These are phyloP conservation scores for Xylaria sp. DNA, from an alignment of 2,329 filamentous ascomycete species.

Conservation along the genomic window DNA sequence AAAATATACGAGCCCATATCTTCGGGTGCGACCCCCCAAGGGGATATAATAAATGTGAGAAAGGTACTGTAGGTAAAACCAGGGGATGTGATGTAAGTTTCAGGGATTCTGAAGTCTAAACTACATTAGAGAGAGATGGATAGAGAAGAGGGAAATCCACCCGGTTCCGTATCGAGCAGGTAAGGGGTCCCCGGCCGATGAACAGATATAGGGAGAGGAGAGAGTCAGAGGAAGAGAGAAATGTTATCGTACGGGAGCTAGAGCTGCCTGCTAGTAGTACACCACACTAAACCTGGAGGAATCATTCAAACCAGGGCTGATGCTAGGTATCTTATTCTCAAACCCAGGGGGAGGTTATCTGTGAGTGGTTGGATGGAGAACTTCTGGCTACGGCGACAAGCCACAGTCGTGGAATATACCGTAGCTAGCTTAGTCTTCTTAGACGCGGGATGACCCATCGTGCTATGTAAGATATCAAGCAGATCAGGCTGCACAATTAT, in stretches of 20 bases:
- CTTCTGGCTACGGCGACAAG: constrained; percentile 14
- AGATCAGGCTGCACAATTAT: not conserved
- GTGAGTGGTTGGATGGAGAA: not conserved
- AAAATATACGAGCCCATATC: constrained; percentile 22
- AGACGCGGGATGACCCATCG: not conserved
- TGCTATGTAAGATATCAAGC: not conserved
- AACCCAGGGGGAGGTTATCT: constrained; percentile 1
- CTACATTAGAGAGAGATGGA: not conserved
- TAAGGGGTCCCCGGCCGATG: not conserved
- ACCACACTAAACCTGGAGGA: constrained; percentile 14
- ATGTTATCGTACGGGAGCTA: constrained; percentile 9
- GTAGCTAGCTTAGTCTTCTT: not conserved
- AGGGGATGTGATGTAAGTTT: constrained; percentile 3
- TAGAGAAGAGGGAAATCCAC: constrained; percentile 18
- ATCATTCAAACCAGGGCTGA: constrained; percentile 25
- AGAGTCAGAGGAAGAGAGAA: not conserved
- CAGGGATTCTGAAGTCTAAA: constrained; percentile 12
- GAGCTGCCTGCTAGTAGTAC: not conserved
- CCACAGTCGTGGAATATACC: constrained; percentile 24
- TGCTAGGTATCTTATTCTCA: constrained; percentile 15
- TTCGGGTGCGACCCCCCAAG: not conserved
- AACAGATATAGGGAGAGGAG: not conserved
- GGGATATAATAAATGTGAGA: constrained; percentile 24
- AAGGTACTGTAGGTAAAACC: not conserved
- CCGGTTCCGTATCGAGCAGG: constrained; percentile 22